phyloP scores from a whole-genome alignment of 257 asterid genomes.

The Cordia subcordata region DNA sequence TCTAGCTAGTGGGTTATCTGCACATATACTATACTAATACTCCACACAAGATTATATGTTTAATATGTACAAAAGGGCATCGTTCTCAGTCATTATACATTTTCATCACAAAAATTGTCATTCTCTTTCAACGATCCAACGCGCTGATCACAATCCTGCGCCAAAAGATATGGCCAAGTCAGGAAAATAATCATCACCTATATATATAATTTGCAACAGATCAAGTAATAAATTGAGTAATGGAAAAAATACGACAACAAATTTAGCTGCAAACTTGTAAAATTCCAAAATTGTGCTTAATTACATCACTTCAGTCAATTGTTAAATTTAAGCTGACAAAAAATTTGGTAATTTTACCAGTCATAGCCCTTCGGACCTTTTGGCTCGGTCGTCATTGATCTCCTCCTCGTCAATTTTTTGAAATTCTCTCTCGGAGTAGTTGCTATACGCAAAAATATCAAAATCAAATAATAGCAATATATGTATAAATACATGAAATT shows the following conservation, averaged over 20 bases:
- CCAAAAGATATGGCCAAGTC: too few species aligned
- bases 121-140: conserved; percentile 54
- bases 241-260: too few species aligned
- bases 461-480: background rate
- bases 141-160: conserved; percentile 60
- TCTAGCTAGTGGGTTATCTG: background rate
- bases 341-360: conserved; percentile 43
- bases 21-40: background rate
- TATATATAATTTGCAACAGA: too few species aligned
- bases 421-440: conserved; percentile 49
- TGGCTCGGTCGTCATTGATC: conserved; percentile 25
- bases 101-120: conserved; percentile 13
- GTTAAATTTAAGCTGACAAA: background rate
- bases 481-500: too few species aligned
- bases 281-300: background rate
- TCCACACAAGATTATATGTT: background rate
- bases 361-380: conserved; percentile 46
- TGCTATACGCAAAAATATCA: conserved; percentile 21
- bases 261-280: too few species aligned
- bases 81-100: background rate
- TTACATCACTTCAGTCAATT: too few species aligned
- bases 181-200: too few species aligned
- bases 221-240: too few species aligned
- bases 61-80: conserved; percentile 1
- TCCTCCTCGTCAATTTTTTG: conserved; percentile 52